These are phyloP conservation scores for Ormosia semicastrata DNA, from an alignment of 306 rosid species.

Conservation along the genomic window DNA sequence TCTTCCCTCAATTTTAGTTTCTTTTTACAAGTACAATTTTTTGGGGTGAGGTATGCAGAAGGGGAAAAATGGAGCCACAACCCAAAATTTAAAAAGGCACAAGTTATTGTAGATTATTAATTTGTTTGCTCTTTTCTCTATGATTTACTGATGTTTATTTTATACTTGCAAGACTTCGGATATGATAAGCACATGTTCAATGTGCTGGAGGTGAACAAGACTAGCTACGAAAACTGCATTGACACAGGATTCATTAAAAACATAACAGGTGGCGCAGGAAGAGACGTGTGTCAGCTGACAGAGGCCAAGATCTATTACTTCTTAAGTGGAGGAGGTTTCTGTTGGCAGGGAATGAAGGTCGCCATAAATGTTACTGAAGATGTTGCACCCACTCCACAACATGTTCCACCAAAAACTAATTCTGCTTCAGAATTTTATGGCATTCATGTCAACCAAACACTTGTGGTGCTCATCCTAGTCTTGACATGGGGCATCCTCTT, in stretches of 20 bases:
- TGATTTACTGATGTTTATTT: not conserved
- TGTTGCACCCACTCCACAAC: conserved; percentile 9
- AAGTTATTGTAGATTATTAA: not conserved
- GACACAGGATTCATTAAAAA: conserved; percentile 50
- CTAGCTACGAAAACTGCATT: conserved; percentile 49
- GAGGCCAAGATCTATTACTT: conserved; percentile 54
- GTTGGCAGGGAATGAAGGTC: conserved; percentile 55
- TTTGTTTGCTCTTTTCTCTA: not conserved
- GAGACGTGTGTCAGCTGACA: conserved; percentile 53
- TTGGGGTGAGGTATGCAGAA: not conserved
- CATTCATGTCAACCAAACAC: not conserved
- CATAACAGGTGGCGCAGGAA: conserved; percentile 60
- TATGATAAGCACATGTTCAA: conserved; percentile 48
- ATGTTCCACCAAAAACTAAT: not conserved
- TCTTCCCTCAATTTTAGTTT: not conserved
- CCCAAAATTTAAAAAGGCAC: not conserved
- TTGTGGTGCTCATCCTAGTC: conserved; percentile 6
- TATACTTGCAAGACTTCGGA: conserved; percentile 44
- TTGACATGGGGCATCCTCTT: not conserved
- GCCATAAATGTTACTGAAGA: conserved; percentile 32
- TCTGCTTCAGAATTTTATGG: not conserved
- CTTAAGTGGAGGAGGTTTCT: conserved; percentile 53
- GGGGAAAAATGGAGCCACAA: not conserved
- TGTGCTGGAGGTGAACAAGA: conserved; percentile 71
- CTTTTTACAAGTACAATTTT: not conserved